A percentile compares a stretch with the other conserved stretches of the same genome.
phyloP scores from a whole-genome alignment of 176 grass and related monocot species.

The Avena eriantha region DNA sequence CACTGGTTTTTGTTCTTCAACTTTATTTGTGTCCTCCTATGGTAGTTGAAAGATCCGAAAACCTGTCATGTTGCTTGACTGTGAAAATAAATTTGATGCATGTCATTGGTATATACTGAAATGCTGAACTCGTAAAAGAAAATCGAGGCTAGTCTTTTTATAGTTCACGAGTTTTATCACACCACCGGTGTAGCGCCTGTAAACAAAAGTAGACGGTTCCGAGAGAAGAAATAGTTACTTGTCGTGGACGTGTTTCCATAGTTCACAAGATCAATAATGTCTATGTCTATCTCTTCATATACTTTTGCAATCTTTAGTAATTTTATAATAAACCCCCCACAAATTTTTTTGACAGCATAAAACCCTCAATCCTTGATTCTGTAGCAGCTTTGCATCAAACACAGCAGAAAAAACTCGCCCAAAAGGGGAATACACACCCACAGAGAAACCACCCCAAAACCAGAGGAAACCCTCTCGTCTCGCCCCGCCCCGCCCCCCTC shows the following conservation, averaged over 20 bases:
- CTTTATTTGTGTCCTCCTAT: too few species aligned
- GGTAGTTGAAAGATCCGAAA: too few species aligned
- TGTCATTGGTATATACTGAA: too few species aligned
- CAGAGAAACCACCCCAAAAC: constrained; percentile 40
- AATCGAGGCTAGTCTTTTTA: too few species aligned
- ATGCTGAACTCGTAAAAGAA: too few species aligned
- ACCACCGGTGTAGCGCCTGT: too few species aligned
- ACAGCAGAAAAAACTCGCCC: not conserved
- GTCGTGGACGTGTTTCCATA: not conserved
- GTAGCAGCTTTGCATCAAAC: not conserved
- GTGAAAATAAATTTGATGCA: too few species aligned
- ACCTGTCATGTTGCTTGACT: too few species aligned
- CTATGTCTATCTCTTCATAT: not conserved
- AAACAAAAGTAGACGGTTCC: not conserved
- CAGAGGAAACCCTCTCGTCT: constrained; percentile 45
- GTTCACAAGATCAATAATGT: not conserved
- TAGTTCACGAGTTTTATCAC: too few species aligned
- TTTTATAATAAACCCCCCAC: not conserved
- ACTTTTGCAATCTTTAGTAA: not conserved
- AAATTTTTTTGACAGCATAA: too few species aligned
- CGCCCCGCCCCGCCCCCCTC: not conserved
- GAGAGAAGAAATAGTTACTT: not conserved
- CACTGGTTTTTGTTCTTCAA: too few species aligned
- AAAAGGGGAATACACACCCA: not conserved
- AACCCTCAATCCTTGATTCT: not conserved